Base-by-base conservation (phyloP, 1,284 basidiomycete species). In the Irpex sp. region DNA sequence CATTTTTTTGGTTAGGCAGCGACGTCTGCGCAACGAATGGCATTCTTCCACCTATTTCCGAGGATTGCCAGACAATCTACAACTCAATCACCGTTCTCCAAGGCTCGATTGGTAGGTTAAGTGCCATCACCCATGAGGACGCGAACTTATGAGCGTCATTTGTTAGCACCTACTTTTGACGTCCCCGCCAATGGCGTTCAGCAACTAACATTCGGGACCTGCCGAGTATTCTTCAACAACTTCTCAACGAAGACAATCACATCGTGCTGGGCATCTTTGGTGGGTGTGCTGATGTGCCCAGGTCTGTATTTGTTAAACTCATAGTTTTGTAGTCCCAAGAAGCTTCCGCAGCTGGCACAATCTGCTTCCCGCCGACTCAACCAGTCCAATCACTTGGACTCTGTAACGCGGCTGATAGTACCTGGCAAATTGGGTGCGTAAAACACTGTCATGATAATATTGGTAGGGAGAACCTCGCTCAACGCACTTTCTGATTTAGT, bases 181-280 rank as follows among this genome's bases (percentile, higher is more conserved):
- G 68, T 71, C 5, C 40, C 52, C 19, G 13, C 65, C 60, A 64
- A 64, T 59, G 67, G 68, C 57, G 64, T 63, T 34, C 65, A 71
- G 66, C 68, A 69, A 57, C 68, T 71, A 58, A 61, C 67, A 19
- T 71, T 69, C 62, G 69, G 68, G 19, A 71, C 69, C 52, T 71
- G 69, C 58, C 67, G 69, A 6, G 67, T 71, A 62, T 71, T 68
- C 66, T 71, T 71, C 59, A 60, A 71, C 59, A 71, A 71, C 64
- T 44, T 67, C 61, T 62, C 67, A 40, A 62, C 59, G 6, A 21
- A 61, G 48, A 60, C 66, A 36, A 58, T 68, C 60, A 60, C 59
- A 37, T 66, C 65, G 57, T 71, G 69, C 64, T 71, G 68, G 68
- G 59, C 59, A 37, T 61, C 65, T 15, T 61, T 70, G 37, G 69